Conservation (phyloP, 1,284 basidiomycete genomes). For the Heterobasidion occidentale region DNA sequence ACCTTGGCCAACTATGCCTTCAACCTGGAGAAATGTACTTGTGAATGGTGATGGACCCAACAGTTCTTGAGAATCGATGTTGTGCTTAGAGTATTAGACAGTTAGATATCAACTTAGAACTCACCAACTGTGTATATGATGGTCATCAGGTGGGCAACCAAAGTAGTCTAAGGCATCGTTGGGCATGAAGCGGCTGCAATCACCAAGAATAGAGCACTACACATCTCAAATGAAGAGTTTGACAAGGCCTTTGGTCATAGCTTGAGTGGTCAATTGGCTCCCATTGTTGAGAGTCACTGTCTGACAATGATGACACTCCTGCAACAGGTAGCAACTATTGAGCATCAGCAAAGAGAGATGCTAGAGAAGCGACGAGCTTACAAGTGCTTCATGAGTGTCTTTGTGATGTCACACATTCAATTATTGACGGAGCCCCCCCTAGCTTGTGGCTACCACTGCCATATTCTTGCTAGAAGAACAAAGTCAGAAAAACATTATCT, state of each 20-base stretch:
- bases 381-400: background rate
- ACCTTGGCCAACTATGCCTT: background rate
- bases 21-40: background rate
- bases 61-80: background rate
- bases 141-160: background rate
- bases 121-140: background rate
- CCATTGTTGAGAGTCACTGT: background rate
- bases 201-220: background rate
- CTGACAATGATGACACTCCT: background rate
- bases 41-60: background rate
- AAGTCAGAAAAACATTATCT: constrained; percentile 24
- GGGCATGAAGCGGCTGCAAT: background rate
- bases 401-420: background rate
- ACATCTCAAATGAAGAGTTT: too few species aligned
- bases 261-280: background rate
- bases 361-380: too few species aligned
- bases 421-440: constrained; percentile 5
- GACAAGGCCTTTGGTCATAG: background rate
- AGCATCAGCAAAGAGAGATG: background rate
- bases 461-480: constrained; percentile 18
- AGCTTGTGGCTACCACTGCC: background rate
- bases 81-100: background rate
- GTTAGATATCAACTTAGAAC: background rate
- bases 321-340: background rate
- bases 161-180: background rate